A percentile compares a stretch with the other conserved stretches of the same genome.
phyloP scores from a whole-genome alignment of 2,329 filamentous ascomycete genomes.

The Fusarium temperatum region DNA sequence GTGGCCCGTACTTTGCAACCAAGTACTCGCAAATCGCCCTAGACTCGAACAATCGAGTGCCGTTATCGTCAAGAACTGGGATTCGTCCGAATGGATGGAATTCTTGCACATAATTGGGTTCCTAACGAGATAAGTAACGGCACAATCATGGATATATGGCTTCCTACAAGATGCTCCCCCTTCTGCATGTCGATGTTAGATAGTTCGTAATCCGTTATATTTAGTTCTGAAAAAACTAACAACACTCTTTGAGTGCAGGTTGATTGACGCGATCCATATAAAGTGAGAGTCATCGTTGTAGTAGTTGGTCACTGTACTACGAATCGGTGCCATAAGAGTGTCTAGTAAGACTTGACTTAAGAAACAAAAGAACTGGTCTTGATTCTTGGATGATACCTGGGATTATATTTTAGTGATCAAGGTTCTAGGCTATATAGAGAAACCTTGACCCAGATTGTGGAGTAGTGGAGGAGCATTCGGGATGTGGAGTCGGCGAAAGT shows the following conservation, averaged over 20 bases:
- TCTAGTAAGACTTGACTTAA: not conserved
- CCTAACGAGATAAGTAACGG: not conserved
- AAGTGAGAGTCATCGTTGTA: not conserved
- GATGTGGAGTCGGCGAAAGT: not conserved
- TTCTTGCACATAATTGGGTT: not conserved
- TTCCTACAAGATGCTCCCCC: not conserved
- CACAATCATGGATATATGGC: too few species aligned
- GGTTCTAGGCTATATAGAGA: not conserved
- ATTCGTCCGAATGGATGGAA: not conserved
- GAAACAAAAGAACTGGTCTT: fast-evolving
- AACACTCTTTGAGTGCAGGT: not conserved
- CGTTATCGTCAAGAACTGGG: not conserved
- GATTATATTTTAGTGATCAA: not conserved
- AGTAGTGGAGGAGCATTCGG: not conserved
- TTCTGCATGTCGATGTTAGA: not conserved
- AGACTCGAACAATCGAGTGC: not conserved
- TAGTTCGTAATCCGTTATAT: not conserved
- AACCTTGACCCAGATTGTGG: not conserved
- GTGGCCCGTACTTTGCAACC: not conserved
- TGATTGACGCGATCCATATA: not conserved
- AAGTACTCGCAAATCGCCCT: not conserved
- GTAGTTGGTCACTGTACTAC: not conserved
- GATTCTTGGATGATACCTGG: fast-evolving
- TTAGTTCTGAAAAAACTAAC: not conserved
- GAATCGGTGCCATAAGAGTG: not conserved